Evolutionary conservation across 192 early-diverging fungal species (phyloP), one percentile per base, ranked within the genome.

Genomic region (Entophlyctis luteolus): DNA sequence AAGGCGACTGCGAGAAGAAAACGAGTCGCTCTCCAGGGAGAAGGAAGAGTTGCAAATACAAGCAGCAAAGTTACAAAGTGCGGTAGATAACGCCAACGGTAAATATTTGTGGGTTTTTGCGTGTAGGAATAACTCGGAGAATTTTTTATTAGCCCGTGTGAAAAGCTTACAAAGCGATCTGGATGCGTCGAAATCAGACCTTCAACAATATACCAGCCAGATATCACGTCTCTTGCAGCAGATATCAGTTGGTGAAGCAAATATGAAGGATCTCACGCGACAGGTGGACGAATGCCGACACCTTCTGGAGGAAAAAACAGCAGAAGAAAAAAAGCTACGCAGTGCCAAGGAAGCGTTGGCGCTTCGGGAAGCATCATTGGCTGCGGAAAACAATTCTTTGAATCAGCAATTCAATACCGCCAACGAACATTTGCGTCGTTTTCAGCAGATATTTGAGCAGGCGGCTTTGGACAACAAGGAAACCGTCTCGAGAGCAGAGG

Each of bases 21-120:
- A 84, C 33, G 76, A 81, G 25, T 67, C 67, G 46, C 59, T 85
- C 14, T 81, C 83, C 38, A 27, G 67, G 0, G 86, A 87, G 38
- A 82, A 82, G 31, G 80, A 79, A 0, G 81, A 86, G 25, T 72
- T 83, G 23, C 72, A 82, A 3, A 81, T 90, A 47, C 81, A 87
- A 22, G 78, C 85, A n/a, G 85, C 85, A 27, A 71, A 79, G 32
- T 72, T 86, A 31, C 82, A 88, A 74, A 81, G 81, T 39, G 79
- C 87, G 56, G 66, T 82, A 10, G 76, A 83, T 36, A 82, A 84
- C 33, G 16, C 23, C 31, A 70, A 70, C 47, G 68, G 68, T 70
- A 27, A 18, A 32, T 65, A 31, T 16, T 29, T 62, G 12, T 20
- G 16, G n/a, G 18, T 53, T 12, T 18, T 27, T 14, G n/a, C 50